These are phyloP conservation scores for Rhododendron mucronatum DNA, from an alignment of 148 eudicot species.

Conservation along the genomic window DNA sequence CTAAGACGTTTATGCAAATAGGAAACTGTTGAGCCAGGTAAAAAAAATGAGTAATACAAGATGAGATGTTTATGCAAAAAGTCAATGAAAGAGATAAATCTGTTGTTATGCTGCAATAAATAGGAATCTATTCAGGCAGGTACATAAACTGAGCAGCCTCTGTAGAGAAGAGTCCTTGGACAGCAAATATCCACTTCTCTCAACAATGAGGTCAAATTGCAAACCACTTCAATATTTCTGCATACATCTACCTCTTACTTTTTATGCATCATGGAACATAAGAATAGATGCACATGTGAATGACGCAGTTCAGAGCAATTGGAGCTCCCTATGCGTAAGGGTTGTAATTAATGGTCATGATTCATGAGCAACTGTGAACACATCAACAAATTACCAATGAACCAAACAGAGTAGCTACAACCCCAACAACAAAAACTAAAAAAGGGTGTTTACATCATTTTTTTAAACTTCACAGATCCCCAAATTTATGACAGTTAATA, in stretches of 20 bases:
- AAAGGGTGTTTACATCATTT: not conserved
- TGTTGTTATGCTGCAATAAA: not conserved
- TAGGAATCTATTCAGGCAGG: not conserved
- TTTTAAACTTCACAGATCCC: not conserved
- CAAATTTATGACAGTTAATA: not conserved
- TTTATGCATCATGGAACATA: not conserved
- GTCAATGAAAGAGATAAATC: not conserved
- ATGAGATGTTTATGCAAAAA: not conserved
- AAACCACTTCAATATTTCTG: not conserved
- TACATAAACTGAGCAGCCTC: not conserved
- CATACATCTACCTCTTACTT: not conserved
- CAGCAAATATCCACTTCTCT: not conserved
- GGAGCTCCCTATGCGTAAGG: not conserved
- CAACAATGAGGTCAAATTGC: not conserved
- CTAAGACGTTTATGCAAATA: not conserved
- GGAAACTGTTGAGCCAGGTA: not conserved
- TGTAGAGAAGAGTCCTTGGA: not conserved
- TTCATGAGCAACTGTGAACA: not conserved
- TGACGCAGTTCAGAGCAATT: not conserved
- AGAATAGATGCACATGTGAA: not conserved
- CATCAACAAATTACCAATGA: not conserved
- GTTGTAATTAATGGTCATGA: not conserved
- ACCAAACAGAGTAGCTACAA: not conserved
- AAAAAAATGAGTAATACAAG: not conserved
- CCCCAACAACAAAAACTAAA: not conserved